Base-by-base conservation (phyloP, 148 eudicot species). In the Arctostaphylos glauca region DNA sequence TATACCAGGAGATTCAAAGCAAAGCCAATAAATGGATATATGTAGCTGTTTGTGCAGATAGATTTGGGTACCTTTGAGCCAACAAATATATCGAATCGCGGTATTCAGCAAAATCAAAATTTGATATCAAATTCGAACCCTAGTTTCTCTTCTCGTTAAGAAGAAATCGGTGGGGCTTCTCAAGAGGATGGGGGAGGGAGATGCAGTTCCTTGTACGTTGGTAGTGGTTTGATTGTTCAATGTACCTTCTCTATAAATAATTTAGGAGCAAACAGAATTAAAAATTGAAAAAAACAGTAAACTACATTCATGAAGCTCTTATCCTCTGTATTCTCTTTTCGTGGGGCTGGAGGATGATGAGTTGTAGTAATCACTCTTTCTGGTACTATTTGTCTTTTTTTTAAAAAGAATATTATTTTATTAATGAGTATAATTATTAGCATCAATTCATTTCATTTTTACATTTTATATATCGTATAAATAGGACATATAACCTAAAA, bases 171-270 rank as follows among this genome's bases (percentile, higher is more conserved):
- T 46, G 9, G 23, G 18, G n/a, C n/a, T n/a, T n/a, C n/a, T n/a
- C n/a, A 5, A 67, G 6, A 70, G 49, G 2, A 19, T 21, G 78
- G 50, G 78, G 50, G 18, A 10, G 52, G 58, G 81, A 78, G 59
- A 25, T 50, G 9, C 18, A 59, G 81, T 76, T 76, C 53, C 79
- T 53, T 76, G 79, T 76, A 76, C 62, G 64, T 53, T 54, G 62
- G 79, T 0, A 76, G n/a, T 54, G 44, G 62, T 52, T 49, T 44
- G 80, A 12, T 18, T 78, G 80, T 56, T 78, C 68, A 2, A 16
- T 56, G 80, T 12, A 16, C 52, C 38, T 25, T 56, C 50, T 54
- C 56, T 54, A 16, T 13, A 52, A 55, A 54, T 56, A 77, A 54
- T 55, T 55, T 56, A 55, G 43, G 48, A 77, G 80, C 68, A 78